Percentiles rank a stretch among this genome's conserved stretches.
Conservation (phyloP, 2,329 filamentous ascomycete species). For the Myotisia sp. region DNA sequence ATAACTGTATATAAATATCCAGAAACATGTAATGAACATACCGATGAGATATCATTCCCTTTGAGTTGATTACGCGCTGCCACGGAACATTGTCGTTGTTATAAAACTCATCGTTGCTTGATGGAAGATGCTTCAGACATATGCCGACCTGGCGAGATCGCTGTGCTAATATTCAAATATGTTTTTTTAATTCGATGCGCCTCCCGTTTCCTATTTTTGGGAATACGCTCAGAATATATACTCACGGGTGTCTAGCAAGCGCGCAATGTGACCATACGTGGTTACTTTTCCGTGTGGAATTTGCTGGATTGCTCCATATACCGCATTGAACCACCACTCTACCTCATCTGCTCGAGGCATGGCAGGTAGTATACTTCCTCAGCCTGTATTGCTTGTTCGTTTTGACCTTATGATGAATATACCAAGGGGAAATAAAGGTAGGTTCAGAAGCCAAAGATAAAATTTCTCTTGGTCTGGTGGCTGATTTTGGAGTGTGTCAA, state of each 20-base stretch:
- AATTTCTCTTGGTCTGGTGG: no score
- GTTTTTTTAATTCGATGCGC: conserved; percentile 7
- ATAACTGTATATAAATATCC: not conserved
- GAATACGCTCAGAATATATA: conserved; percentile 7
- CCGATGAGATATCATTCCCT: conserved; percentile 75
- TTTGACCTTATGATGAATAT: no score
- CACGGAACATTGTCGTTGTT: conserved; percentile 74
- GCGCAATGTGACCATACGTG: conserved; percentile 63
- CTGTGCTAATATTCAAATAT: conserved; percentile 49
- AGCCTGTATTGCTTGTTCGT: no score
- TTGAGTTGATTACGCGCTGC: conserved; percentile 84
- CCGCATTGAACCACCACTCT: conserved; percentile 42
- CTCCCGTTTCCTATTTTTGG: not conserved
- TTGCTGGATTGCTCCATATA: conserved; percentile 73
- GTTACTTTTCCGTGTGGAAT: conserved; percentile 75
- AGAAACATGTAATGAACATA: conserved; percentile 25
- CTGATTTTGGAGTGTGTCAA: no score
- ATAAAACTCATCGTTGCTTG: conserved; percentile 40
- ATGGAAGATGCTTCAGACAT: conserved; percentile 72
- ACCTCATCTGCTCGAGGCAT: conserved; percentile 37
- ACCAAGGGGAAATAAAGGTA: no score
- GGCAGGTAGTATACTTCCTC: not conserved
- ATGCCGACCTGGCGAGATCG: conserved; percentile 74
- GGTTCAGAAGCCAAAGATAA: no score
- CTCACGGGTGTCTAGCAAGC: conserved; percentile 46